These are phyloP conservation scores for Trametes hirsuta DNA, from an alignment of 1,284 basidiomycete genomes.

Conservation along the genomic window DNA sequence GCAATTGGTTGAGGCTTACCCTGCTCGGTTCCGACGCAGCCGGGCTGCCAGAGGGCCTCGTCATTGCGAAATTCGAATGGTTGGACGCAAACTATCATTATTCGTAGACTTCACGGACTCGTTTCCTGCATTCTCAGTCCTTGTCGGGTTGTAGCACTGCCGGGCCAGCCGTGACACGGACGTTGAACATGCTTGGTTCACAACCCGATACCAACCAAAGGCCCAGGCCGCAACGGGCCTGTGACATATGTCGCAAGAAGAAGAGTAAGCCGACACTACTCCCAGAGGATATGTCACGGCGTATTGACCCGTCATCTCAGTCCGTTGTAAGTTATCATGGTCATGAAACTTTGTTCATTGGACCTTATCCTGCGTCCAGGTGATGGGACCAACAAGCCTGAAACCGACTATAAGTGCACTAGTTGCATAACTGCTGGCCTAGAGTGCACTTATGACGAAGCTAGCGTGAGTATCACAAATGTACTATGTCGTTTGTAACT, in stretches of 20 bases:
- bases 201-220: background rate
- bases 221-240: slow-evolving; percentile 7
- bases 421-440: slow-evolving; percentile 75
- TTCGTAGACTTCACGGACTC: no score
- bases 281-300: background rate
- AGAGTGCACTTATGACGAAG: slow-evolving; percentile 80
- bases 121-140: no score
- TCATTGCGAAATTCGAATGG: no score
- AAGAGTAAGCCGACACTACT: background rate
- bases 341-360: background rate
- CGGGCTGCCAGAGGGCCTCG: no score
- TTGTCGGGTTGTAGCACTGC: no score
- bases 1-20: no score
- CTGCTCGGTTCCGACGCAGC: no score
- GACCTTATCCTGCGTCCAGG: slow-evolving; percentile 19
- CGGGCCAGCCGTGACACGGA: no score
- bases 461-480: slow-evolving; percentile 53
- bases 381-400: slow-evolving; percentile 49
- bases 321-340: slow-evolving; percentile 20
- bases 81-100: no score
- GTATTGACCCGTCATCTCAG: background rate
- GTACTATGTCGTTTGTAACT: background rate
- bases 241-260: slow-evolving; percentile 11
- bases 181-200: no score
- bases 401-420: slow-evolving; percentile 62